Evolutionary conservation across 1,284 basidiomycete species (phyloP).

Genomic region (Cystobasidium sp.): DNA sequence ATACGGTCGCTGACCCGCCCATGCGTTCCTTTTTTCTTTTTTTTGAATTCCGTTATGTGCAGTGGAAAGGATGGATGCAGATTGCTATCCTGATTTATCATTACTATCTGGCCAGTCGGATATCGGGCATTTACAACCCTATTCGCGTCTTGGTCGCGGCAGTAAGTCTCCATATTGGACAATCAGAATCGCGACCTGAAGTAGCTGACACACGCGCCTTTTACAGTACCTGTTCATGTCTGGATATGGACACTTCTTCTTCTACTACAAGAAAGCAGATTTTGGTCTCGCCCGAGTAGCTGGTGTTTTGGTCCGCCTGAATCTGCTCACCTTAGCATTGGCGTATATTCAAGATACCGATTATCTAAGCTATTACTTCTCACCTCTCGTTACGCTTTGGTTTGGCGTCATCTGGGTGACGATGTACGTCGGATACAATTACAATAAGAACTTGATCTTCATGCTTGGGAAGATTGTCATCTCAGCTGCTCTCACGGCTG

Average conservation of each 20-base stretch:
- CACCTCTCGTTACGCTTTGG: slow-evolving; percentile 64
- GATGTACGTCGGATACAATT: slow-evolving; percentile 70
- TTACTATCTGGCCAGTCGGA: slow-evolving; percentile 81
- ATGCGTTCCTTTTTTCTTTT: neutral
- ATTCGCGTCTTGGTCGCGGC: slow-evolving; percentile 83
- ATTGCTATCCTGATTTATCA: slow-evolving; percentile 86
- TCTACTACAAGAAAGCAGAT: slow-evolving; percentile 83
- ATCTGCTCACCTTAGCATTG: slow-evolving; percentile 76
- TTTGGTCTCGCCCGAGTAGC: slow-evolving; percentile 72
- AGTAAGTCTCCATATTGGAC: neutral
- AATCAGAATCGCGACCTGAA: neutral
- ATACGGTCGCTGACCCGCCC: too few relatives aligned
- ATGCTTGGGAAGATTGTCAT: slow-evolving; percentile 70
- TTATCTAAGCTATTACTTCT: slow-evolving; percentile 64
- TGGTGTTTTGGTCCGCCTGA: slow-evolving; percentile 79
- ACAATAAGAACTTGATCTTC: slow-evolving; percentile 72
- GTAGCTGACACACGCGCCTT: neutral
- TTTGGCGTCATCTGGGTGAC: slow-evolving; percentile 82
- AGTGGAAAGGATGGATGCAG: slow-evolving; percentile 89
- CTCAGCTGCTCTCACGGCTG: slow-evolving; percentile 68
- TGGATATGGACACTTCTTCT: slow-evolving; percentile 59
- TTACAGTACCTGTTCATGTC: slow-evolving; percentile 69
- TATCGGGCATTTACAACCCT: slow-evolving; percentile 86
- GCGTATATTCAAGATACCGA: slow-evolving; percentile 88
- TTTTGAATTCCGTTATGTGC: neutral